These are phyloP conservation scores for Zostera marina DNA, from an alignment of 116 monocot genomes.

Conservation along the genomic window DNA sequence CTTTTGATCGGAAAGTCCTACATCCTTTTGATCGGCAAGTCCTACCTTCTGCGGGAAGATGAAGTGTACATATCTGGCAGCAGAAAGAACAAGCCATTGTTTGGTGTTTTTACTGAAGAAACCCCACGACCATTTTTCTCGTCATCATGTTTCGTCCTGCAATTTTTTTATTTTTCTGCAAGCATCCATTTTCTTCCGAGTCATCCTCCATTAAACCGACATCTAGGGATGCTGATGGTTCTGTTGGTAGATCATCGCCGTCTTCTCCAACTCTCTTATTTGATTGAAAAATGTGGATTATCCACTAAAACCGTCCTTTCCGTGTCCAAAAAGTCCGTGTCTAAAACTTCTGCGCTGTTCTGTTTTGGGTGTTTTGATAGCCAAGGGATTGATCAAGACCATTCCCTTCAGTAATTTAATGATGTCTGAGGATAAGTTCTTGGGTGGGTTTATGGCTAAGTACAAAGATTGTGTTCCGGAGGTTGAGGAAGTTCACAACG, in stretches of 20 bases:
- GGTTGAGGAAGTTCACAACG: constrained; percentile 4
- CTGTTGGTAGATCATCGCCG: neutral
- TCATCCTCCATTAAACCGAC: too few species aligned
- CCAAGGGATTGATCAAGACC: constrained; percentile 8
- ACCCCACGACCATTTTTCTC: too few species aligned
- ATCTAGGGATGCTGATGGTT: too few species aligned
- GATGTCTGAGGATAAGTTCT: constrained; percentile 5
- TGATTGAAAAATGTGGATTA: neutral
- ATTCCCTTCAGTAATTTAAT: neutral
- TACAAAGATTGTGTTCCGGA: constrained; percentile 3
- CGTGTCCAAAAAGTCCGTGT: neutral
- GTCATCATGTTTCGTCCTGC: too few species aligned
- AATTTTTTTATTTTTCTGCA: too few species aligned
- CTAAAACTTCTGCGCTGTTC: constrained; percentile 13
- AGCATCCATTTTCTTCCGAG: too few species aligned
- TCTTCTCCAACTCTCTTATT: neutral
- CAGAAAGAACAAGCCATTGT: too few species aligned
- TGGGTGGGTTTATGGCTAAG: constrained; percentile 8
- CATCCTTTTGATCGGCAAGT: too few species aligned
- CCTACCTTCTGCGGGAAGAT: too few species aligned
- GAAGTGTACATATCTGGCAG: too few species aligned
- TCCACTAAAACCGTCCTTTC: neutral
- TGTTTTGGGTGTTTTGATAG: constrained; percentile 14
- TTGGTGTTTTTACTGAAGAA: too few species aligned
- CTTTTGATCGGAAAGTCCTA: too few species aligned